phyloP scores from a whole-genome alignment of 1,139 yeast species.

The Candida sp. region DNA sequence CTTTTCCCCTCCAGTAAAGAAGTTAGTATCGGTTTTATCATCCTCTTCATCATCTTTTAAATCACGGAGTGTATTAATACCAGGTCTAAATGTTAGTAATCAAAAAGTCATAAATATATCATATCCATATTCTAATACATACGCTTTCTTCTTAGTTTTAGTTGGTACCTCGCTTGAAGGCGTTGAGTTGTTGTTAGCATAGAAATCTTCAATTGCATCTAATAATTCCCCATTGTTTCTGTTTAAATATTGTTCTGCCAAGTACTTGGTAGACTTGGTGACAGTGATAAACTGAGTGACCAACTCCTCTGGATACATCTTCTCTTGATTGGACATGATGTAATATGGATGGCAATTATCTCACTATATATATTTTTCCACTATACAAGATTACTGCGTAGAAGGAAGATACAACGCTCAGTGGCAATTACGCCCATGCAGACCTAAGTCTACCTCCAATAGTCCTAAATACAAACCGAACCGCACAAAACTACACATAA shows the following conservation, averaged over 20 bases:
- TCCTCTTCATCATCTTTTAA: slow-evolving; percentile 49
- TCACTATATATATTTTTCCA: background rate
- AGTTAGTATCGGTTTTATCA: slow-evolving; percentile 65
- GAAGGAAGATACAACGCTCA: too few species aligned
- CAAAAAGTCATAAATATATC: background rate
- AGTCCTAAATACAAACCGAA: too few species aligned
- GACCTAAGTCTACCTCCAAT: too few species aligned
- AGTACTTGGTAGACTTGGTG: slow-evolving; percentile 32
- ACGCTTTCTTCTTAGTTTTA: slow-evolving; percentile 5
- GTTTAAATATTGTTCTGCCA: slow-evolving; percentile 43
- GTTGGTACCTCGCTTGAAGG: slow-evolving; percentile 1
- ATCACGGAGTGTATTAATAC: slow-evolving; percentile 49
- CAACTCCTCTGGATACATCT: slow-evolving; percentile 10
- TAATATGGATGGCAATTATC: background rate
- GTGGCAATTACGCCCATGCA: too few species aligned
- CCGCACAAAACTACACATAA: too few species aligned
- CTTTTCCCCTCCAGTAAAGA: slow-evolving; percentile 95
- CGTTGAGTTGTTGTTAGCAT: slow-evolving; percentile 16
- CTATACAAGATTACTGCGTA: background rate
- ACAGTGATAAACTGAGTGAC: slow-evolving; percentile 52
- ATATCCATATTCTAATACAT: slow-evolving; percentile 4
- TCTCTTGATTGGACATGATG: slow-evolving; percentile 17
- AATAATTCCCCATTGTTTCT: slow-evolving; percentile 36
- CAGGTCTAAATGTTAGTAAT: slow-evolving; percentile 10
- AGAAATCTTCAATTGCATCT: slow-evolving; percentile 43